phyloP scores from a whole-genome alignment of 345 rosid genomes.

The Dovyalis caffra region DNA sequence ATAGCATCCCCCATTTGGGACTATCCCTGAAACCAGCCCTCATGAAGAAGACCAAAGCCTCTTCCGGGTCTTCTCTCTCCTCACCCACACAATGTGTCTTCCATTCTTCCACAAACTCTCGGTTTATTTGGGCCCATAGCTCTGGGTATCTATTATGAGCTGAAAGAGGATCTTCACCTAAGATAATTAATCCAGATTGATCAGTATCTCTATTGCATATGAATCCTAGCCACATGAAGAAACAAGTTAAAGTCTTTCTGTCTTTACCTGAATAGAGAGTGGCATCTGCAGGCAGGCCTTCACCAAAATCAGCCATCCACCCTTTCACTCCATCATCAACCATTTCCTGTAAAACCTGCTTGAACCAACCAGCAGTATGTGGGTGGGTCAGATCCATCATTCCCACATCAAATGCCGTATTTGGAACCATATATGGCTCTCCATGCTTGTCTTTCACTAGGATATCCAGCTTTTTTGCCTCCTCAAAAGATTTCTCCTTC shows the following conservation, averaged over 20 bases:
- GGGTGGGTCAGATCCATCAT: constrained; percentile 79
- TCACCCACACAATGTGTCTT: constrained; percentile 25
- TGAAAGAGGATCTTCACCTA: constrained; percentile 69
- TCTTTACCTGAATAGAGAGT: constrained; percentile 54
- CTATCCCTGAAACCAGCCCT: constrained; percentile 72
- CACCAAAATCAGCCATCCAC: constrained; percentile 89
- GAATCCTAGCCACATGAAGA: not conserved
- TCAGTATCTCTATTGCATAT: not conserved
- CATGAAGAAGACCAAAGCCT: constrained; percentile 60
- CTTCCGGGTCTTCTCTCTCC: constrained; percentile 43
- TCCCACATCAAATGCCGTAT: constrained; percentile 72
- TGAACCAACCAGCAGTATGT: constrained; percentile 59
- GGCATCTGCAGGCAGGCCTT: constrained; percentile 72
- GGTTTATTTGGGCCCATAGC: constrained; percentile 68
- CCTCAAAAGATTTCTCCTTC: constrained; percentile 52
- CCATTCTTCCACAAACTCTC: constrained; percentile 72
- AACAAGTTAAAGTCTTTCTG: not conserved
- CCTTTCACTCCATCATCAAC: constrained; percentile 67
- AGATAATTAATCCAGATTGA: constrained; percentile 3
- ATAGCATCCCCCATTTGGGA: constrained; percentile 73
- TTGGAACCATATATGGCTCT: constrained; percentile 64
- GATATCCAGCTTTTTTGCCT: constrained; percentile 57
- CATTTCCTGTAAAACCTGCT: constrained; percentile 62
- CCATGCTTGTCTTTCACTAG: constrained; percentile 57
- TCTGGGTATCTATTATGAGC: constrained; percentile 78